Evolutionary conservation across 1,284 basidiomycete species (phyloP).

Genomic region (Stereum hirsutum): DNA sequence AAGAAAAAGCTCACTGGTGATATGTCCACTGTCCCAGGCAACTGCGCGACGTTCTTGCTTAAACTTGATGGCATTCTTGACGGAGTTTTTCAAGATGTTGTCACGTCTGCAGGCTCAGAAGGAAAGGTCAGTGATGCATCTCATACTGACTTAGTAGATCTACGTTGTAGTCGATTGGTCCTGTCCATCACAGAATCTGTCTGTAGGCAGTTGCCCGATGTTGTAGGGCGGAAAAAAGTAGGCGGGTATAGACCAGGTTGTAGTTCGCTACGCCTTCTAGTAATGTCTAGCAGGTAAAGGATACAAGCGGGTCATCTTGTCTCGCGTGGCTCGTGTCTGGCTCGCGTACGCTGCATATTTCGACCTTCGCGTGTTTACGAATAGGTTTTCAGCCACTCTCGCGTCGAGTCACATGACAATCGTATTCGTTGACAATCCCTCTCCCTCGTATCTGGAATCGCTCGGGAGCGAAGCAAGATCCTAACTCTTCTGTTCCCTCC

Average conservation of each 20-base stretch:
- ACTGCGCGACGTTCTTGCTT: slow-evolving; percentile 71
- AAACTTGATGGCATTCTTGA: slow-evolving; percentile 85
- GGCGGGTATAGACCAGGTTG: too few relatives aligned
- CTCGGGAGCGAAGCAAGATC: slow-evolving; percentile 17
- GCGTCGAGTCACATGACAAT: slow-evolving; percentile 17
- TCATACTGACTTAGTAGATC: slow-evolving; percentile 6
- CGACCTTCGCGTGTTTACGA: too few relatives aligned
- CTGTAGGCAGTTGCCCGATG: too few relatives aligned
- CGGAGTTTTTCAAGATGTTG: slow-evolving; percentile 75
- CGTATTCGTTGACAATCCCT: slow-evolving; percentile 11
- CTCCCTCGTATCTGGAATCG: slow-evolving; percentile 15
- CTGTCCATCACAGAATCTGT: too few relatives aligned
- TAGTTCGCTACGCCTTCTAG: too few relatives aligned
- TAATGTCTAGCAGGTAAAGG: too few relatives aligned
- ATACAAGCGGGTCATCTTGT: too few relatives aligned
- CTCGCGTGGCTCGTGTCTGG: too few relatives aligned
- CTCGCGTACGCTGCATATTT: too few relatives aligned
- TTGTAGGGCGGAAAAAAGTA: too few relatives aligned
- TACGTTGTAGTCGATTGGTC: slow-evolving; percentile 1
- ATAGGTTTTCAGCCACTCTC: slow-evolving; percentile 9
- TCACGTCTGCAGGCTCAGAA: slow-evolving; percentile 51
- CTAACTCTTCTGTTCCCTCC: slow-evolving; percentile 30
- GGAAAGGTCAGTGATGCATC: slow-evolving; percentile 66
- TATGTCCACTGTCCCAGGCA: slow-evolving; percentile 49
- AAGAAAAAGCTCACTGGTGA: slow-evolving; percentile 57